Evolutionary conservation across 192 early-diverging fungal species (phyloP).

Genomic region (Podila minutissima): DNA sequence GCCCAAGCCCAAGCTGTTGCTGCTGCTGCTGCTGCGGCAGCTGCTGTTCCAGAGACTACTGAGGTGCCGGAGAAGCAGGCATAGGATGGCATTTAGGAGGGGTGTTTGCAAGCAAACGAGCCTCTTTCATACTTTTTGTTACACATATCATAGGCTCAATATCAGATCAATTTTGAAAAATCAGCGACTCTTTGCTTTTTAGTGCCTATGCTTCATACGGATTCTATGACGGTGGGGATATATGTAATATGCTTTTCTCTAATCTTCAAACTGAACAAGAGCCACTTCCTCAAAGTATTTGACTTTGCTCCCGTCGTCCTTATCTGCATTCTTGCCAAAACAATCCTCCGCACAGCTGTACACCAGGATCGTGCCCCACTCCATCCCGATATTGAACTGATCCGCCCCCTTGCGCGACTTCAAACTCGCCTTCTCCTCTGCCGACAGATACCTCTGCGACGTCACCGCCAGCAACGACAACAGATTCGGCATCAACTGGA

Average conservation of each 20-base stretch:
- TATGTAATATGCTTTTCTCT: not conserved
- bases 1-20: constrained; percentile 9
- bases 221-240: too few species aligned
- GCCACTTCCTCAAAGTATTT: constrained; percentile 70
- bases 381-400: constrained; percentile 79
- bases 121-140: too few species aligned
- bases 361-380: constrained; percentile 89
- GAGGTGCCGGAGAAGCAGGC: not conserved
- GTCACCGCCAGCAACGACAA: constrained; percentile 77
- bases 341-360: constrained; percentile 87
- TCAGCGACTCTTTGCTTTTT: too few species aligned
- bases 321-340: constrained; percentile 48
- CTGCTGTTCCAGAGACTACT: not conserved
- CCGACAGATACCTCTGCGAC: constrained; percentile 54
- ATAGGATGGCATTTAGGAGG: too few species aligned
- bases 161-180: too few species aligned
- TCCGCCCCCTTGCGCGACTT: constrained; percentile 53
- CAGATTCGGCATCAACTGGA: constrained; percentile 92
- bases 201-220: too few species aligned
- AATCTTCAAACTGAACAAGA: constrained; percentile 68
- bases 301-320: constrained; percentile 12
- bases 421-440: constrained; percentile 34
- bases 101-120: too few species aligned
- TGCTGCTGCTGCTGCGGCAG: not conserved
- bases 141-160: too few species aligned